These are phyloP conservation scores for Tricholoma saponaceum DNA, from an alignment of 768 basidiomycete genomes.

Conservation along the genomic window DNA sequence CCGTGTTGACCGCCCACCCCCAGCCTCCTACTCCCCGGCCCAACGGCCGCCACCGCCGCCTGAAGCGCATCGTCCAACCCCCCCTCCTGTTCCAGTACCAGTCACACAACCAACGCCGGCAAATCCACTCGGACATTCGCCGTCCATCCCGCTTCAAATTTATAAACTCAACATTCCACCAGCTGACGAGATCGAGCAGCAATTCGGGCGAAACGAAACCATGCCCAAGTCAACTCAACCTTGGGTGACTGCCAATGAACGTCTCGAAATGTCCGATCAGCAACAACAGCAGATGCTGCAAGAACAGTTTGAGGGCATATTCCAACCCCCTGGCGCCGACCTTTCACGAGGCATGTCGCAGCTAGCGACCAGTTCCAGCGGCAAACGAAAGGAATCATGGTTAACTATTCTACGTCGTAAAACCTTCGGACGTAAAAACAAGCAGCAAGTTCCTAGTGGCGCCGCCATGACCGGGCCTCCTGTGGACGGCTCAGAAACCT, in stretches of 20 bases:
- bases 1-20: not conserved
- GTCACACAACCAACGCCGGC: slow-evolving; percentile 6
- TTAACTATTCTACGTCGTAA: slow-evolving; percentile 35
- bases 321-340: slow-evolving; percentile 5
- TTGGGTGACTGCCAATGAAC: slow-evolving; percentile 36
- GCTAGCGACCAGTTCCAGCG: slow-evolving; percentile 20
- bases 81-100: not conserved
- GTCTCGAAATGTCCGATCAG: slow-evolving; percentile 22
- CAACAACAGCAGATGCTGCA: slow-evolving; percentile 1
- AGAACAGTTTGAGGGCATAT: not conserved
- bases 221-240: slow-evolving; percentile 19
- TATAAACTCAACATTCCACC: slow-evolving; percentile 31
- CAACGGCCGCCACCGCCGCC: not conserved
- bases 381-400: slow-evolving; percentile 36
- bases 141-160: slow-evolving; percentile 18
- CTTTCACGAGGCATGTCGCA: slow-evolving; percentile 10
- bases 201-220: slow-evolving; percentile 15
- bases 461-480: not conserved
- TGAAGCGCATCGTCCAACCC: not conserved
- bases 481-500: slow-evolving; percentile 11
- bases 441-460: slow-evolving; percentile 15
- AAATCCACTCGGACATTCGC: not conserved
- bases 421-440: slow-evolving; percentile 7
- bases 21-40: not conserved
- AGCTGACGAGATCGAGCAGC: slow-evolving; percentile 21